Evolutionary conservation across 768 basidiomycete species (phyloP).

Genomic region (Chlorophyllum brunneum): DNA sequence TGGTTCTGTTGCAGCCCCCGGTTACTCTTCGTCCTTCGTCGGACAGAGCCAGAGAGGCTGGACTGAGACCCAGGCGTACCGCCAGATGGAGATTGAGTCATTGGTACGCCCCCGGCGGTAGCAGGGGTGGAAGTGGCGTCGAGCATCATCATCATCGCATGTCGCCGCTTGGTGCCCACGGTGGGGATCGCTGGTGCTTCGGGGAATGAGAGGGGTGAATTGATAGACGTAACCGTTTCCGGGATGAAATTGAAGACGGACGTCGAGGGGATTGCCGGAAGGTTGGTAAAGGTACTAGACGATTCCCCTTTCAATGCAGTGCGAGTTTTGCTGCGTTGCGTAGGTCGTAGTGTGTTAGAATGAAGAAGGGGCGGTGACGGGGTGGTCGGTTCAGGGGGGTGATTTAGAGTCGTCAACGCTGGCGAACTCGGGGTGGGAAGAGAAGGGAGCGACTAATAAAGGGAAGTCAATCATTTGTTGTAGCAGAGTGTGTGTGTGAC

Average conservation of each 20-base stretch:
- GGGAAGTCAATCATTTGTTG: background rate
- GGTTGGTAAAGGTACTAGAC: constrained; percentile 18
- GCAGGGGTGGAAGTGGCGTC: constrained; percentile 45
- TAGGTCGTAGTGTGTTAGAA: constrained; percentile 18
- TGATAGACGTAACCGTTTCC: constrained; percentile 19
- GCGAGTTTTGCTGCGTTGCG: constrained; percentile 20
- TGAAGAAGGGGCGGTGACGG: constrained; percentile 27
- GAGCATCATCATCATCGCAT: constrained; percentile 76
- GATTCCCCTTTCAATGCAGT: constrained; percentile 14
- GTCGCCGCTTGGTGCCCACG: constrained; percentile 67
- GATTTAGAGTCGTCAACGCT: constrained; percentile 3
- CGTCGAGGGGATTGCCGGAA: constrained; percentile 17
- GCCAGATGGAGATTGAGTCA: constrained; percentile 25
- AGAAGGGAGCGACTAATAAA: background rate
- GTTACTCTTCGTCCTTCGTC: constrained; percentile 56
- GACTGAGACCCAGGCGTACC: constrained; percentile 17
- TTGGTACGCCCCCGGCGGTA: constrained; percentile 32
- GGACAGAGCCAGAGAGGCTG: constrained; percentile 20
- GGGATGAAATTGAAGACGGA: constrained; percentile 20
- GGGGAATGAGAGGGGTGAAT: constrained; percentile 25
- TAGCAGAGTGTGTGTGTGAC: background rate
- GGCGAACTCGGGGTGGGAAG: constrained; percentile 12
- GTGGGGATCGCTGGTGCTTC: constrained; percentile 40
- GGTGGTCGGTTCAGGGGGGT: constrained; percentile 28
- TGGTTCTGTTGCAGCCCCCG: constrained; percentile 34